Evolutionary conservation across 495 filamentous ascomycete genomes (phyloP).

Genomic region (Haplographium delicatum): DNA sequence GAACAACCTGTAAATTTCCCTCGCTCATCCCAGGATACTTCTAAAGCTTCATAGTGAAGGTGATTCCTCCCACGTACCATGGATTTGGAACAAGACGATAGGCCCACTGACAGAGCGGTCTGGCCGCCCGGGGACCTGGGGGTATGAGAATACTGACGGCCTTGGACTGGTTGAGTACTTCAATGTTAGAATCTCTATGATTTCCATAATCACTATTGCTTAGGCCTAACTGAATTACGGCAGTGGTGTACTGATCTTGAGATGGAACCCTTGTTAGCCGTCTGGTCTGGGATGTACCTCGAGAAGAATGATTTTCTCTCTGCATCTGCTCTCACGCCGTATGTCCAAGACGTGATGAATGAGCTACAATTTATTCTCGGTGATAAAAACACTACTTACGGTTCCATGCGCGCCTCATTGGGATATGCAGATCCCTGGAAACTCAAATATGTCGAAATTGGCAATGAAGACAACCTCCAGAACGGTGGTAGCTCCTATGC

Average conservation of each 20-base stretch:
- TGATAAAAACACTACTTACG: conserved; percentile 3
- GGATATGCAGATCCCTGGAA: conserved; percentile 17
- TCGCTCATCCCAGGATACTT: neutral
- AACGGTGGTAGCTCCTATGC: conserved; percentile 32
- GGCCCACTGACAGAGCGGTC: conserved; percentile 46
- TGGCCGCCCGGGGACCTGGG: conserved; percentile 45
- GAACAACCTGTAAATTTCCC: conserved; percentile 35
- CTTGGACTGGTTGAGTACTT: conserved; percentile 32
- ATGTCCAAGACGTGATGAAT: conserved; percentile 32
- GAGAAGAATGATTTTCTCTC: conserved; percentile 24
- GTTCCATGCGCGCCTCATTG: conserved; percentile 17
- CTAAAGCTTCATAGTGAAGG: conserved; percentile 30
- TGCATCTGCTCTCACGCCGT: conserved; percentile 19
- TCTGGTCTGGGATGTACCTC: conserved; percentile 46
- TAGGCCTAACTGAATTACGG: too few species aligned
- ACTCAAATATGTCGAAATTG: conserved; percentile 26
- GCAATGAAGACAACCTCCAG: conserved; percentile 51
- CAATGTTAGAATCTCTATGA: conserved; percentile 4
- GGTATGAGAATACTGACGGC: conserved; percentile 49
- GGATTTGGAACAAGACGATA: conserved; percentile 54
- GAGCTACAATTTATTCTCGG: conserved; percentile 23
- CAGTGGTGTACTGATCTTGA: conserved; percentile 52
- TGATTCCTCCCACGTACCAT: conserved; percentile 32
- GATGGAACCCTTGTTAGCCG: conserved; percentile 43
- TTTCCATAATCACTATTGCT: too few species aligned